Conservation (phyloP, 345 rosid genomes). For the Melaleuca quinquenervia region DNA sequence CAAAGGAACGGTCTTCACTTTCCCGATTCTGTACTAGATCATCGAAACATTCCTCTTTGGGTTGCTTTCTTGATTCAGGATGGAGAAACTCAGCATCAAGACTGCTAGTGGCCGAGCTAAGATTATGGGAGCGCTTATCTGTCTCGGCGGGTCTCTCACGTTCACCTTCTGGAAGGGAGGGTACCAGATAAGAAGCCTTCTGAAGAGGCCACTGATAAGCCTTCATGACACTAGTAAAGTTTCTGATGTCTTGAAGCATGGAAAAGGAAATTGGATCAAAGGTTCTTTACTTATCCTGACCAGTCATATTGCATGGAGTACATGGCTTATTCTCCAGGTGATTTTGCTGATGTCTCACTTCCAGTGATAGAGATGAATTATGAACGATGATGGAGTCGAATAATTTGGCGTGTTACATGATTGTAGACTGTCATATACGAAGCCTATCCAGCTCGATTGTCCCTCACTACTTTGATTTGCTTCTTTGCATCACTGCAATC, state of each 20-base stretch:
- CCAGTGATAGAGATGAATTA: background rate
- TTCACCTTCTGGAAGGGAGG: conserved; percentile 45
- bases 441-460: conserved; percentile 23
- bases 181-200: conserved; percentile 15
- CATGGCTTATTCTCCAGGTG: conserved; percentile 33
- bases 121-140: conserved; percentile 16
- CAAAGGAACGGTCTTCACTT: background rate
- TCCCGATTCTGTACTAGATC: background rate
- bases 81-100: conserved; percentile 26
- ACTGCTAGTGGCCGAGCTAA: conserved; percentile 21
- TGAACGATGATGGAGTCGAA: background rate
- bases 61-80: conserved; percentile 8
- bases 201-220: conserved; percentile 21
- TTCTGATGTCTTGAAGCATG: background rate
- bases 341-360: background rate
- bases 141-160: conserved; percentile 25
- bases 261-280: conserved; percentile 27
- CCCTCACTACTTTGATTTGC: conserved; percentile 31
- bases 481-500: conserved; percentile 33
- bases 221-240: background rate
- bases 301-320: conserved; percentile 31
- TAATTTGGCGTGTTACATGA: background rate
- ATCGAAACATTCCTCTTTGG: background rate
- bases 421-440: conserved; percentile 13
- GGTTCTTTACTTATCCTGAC: conserved; percentile 30